Evolutionary conservation across 75 land plant species (phyloP).

Genomic region (Picea glauca): DNA sequence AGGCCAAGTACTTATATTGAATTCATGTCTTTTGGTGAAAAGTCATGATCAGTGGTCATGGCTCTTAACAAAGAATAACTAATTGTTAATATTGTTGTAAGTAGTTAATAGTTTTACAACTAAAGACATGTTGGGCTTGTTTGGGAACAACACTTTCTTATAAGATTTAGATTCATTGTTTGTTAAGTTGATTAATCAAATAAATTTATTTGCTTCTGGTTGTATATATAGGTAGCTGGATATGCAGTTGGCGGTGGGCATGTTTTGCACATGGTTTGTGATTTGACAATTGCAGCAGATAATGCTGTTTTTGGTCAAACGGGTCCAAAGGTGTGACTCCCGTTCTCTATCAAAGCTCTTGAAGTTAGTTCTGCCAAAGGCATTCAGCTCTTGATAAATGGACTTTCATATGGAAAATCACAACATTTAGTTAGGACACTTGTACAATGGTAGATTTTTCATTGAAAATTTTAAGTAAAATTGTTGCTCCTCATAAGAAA

Average conservation of each 20-base stretch:
- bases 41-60: too few relatives aligned
- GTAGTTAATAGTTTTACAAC: too few relatives aligned
- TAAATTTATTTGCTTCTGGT: neutral
- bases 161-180: constrained; percentile 2
- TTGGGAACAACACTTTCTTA: neutral
- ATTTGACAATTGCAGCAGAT: constrained; percentile 92
- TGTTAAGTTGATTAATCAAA: neutral
- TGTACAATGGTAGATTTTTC: neutral
- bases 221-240: constrained; percentile 77
- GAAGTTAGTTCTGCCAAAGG: neutral
- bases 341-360: neutral
- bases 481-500: neutral
- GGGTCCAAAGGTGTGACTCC: constrained; percentile 74
- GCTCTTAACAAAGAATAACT: too few relatives aligned
- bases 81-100: too few relatives aligned
- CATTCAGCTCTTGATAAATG: neutral
- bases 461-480: neutral
- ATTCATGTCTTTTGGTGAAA: too few relatives aligned
- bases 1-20: too few relatives aligned
- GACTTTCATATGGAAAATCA: neutral
- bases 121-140: too few relatives aligned
- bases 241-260: constrained; percentile 98
- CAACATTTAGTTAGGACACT: neutral
- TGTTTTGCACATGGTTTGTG: constrained; percentile 94
- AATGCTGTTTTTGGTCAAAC: constrained; percentile 99